Conservation (phyloP, 495 filamentous ascomycete species). For the Friedmanniomyces simplex region DNA sequence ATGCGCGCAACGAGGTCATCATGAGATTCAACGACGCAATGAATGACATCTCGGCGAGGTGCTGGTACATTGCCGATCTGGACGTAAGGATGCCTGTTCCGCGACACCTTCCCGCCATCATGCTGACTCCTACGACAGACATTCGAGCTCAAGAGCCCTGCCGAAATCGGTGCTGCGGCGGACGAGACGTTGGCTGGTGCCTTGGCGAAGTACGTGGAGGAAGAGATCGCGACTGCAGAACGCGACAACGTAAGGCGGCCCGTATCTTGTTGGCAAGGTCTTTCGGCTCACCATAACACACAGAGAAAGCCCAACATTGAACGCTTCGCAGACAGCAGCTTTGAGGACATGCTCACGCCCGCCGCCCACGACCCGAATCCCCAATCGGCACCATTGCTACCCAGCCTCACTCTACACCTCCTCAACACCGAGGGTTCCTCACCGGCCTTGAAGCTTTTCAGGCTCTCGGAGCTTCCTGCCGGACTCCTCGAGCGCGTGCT, state of each 20-base stretch:
- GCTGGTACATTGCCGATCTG: not conserved
- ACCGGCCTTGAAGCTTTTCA: not conserved
- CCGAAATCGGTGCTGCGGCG: not conserved
- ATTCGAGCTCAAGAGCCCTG: conserved; percentile 8
- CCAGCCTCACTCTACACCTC: not conserved
- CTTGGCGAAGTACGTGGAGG: conserved; percentile 1
- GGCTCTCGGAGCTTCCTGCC: not conserved
- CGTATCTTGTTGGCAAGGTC: not conserved
- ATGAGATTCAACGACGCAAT: conserved; percentile 1
- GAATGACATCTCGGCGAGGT: conserved; percentile 7
- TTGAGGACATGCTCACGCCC: not conserved
- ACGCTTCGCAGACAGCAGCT: not conserved
- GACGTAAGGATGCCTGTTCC: not conserved
- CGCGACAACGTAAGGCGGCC: not conserved
- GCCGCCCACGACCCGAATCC: not conserved
- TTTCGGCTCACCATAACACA: not conserved
- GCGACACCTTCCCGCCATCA: not conserved
- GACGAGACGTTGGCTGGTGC: not conserved
- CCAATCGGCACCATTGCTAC: not conserved
- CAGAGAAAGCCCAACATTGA: not conserved
- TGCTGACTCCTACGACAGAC: conserved; percentile 1
- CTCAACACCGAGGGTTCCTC: not conserved
- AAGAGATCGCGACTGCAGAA: not conserved
- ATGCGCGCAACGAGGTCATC: conserved; percentile 4
- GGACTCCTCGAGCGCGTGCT: conserved; percentile 1